Conservation (phyloP, 2,329 filamentous ascomycete species). For the Aspergillus udagawae region DNA sequence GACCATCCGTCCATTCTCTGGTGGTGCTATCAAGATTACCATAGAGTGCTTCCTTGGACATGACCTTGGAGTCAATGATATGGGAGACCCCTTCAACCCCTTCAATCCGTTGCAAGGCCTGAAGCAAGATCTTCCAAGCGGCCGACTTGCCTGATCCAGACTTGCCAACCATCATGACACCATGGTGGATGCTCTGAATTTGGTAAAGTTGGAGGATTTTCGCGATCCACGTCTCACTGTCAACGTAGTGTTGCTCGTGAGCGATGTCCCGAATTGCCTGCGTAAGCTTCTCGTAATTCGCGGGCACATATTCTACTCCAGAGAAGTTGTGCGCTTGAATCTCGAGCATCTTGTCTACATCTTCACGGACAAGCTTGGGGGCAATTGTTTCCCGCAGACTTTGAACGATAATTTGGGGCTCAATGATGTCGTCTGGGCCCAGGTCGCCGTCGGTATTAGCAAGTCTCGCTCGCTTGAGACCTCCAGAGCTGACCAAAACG, state of each 20-base stretch:
- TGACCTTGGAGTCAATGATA: constrained; percentile 98
- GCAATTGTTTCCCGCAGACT: constrained; percentile 98
- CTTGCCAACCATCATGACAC: constrained; percentile 99
- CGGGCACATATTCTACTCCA: constrained; percentile 86
- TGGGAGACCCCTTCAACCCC: constrained; percentile 91
- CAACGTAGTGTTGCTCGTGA: constrained; percentile 77
- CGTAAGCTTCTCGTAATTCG: constrained; percentile 74
- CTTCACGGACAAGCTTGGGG: constrained; percentile 88
- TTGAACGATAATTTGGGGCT: constrained; percentile 97
- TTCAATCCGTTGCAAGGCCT: constrained; percentile 87
- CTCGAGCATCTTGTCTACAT: constrained; percentile 80
- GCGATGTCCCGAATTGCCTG: constrained; percentile 79
- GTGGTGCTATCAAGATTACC: constrained; percentile 95
- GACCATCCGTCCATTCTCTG: constrained; percentile 95
- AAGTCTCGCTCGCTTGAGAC: constrained; percentile 82
- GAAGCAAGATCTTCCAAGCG: constrained; percentile 87
- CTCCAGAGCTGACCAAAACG: constrained; percentile 95
- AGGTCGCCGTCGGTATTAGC: constrained; percentile 53
- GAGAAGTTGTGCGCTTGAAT: constrained; percentile 89
- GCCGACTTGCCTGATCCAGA: constrained; percentile 97
- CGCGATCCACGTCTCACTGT: constrained; percentile 93
- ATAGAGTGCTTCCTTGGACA: constrained; percentile 98
- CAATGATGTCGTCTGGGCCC: constrained; percentile 68
- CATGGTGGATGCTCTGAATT: constrained; percentile 95
- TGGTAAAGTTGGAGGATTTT: constrained; percentile 97